A percentile compares a stretch with the other conserved stretches of the same genome.
Conservation (phyloP, 805 yeast genomes). For the Ogataea corticis region DNA sequence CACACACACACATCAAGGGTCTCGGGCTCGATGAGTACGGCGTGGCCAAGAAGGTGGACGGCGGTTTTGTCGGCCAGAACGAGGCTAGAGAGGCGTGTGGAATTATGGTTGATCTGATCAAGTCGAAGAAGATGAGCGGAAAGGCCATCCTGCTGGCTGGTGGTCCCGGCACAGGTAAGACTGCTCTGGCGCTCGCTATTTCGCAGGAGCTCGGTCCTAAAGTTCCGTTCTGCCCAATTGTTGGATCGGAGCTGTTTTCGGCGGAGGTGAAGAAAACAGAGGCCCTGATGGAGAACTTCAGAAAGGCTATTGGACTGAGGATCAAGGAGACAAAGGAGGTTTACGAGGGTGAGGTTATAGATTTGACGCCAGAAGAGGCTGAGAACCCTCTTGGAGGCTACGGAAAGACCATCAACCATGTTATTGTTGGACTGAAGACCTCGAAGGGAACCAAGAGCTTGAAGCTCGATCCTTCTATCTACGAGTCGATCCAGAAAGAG, state of each 20-base stretch:
- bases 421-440: constrained; percentile 91
- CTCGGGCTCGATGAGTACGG: constrained; percentile 92
- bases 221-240: constrained; percentile 94
- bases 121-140: constrained; percentile 94
- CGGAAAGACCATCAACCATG: constrained; percentile 60
- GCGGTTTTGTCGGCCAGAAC: constrained; percentile 97
- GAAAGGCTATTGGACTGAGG: constrained; percentile 92
- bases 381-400: constrained; percentile 98
- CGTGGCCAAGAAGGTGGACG: constrained; percentile 75
- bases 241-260: constrained; percentile 91
- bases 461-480: constrained; percentile 97
- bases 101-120: constrained; percentile 87
- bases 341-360: constrained; percentile 98
- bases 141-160: constrained; percentile 95
- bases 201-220: constrained; percentile 69
- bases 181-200: constrained; percentile 96
- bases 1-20: constrained; percentile 98
- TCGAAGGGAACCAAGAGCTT: constrained; percentile 97
- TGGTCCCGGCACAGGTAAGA: constrained; percentile 98
- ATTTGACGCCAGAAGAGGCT: constrained; percentile 76
- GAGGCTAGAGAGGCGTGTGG: constrained; percentile 98
- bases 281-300: constrained; percentile 92
- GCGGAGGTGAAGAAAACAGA: constrained; percentile 94
- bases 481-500: constrained; percentile 92
- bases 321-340: constrained; percentile 97